Evolutionary conservation across 352 stramenopile genomes (phyloP).

Genomic region (Phytophthora podocarpi): DNA sequence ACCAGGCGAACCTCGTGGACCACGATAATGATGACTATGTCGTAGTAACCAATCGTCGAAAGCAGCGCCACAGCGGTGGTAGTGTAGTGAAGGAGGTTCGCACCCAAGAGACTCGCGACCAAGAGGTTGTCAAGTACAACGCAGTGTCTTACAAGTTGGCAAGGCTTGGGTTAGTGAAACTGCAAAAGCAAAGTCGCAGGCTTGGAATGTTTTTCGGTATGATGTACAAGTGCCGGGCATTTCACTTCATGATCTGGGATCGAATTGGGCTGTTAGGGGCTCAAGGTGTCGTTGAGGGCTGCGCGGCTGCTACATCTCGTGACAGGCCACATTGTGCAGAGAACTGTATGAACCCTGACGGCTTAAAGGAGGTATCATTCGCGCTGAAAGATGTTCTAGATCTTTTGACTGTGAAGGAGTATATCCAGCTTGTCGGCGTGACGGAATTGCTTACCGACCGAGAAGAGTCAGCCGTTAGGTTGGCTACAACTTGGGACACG

Average conservation of each 20-base stretch:
- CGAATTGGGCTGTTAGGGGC: conserved; percentile 35
- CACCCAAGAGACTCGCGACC: conserved; percentile 16
- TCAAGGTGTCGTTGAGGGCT: conserved; percentile 4
- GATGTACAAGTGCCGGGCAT: conserved; percentile 64
- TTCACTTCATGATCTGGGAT: conserved; percentile 76
- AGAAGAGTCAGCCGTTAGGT: conserved; percentile 64
- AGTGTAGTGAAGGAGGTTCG: conserved; percentile 28
- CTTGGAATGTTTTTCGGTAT: conserved; percentile 79
- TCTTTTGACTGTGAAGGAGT: conserved; percentile 66
- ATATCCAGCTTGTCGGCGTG: conserved; percentile 74
- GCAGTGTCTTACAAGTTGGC: conserved; percentile 68
- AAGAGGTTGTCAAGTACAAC: conserved; percentile 72
- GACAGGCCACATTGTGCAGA: neutral
- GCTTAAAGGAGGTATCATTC: conserved; percentile 46
- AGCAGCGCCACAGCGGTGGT: conserved; percentile 21
- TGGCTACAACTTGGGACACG: conserved; percentile 53
- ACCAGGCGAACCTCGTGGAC: conserved; percentile 55
- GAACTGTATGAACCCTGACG: neutral
- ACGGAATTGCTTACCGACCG: conserved; percentile 63
- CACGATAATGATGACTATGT: conserved; percentile 65
- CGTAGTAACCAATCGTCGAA: conserved; percentile 58
- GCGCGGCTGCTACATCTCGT: neutral
- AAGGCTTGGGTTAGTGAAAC: conserved; percentile 55
- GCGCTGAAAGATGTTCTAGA: conserved; percentile 75
- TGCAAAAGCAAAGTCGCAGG: conserved; percentile 73